Percentiles rank a stretch among this genome's conserved stretches.
These are phyloP conservation scores for Nicotiana tabacum DNA, from an alignment of 257 asterid genomes.

Conservation along the genomic window DNA sequence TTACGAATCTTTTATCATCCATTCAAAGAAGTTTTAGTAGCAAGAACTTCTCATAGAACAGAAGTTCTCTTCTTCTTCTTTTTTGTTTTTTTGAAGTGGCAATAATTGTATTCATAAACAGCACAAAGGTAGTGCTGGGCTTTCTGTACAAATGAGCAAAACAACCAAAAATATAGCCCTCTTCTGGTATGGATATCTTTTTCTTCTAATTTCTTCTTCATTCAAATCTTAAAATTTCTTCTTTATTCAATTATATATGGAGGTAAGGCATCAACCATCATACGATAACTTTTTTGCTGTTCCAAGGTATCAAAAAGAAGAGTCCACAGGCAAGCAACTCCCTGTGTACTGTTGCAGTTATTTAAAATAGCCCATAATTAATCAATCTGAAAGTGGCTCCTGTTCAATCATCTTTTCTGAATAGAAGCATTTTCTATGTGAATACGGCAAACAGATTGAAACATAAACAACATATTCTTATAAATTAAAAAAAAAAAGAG, in stretches of 20 bases:
- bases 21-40: not conserved
- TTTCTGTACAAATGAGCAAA: too few species aligned
- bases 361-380: not conserved
- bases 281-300: not conserved
- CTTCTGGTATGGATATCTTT: not conserved
- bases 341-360: not conserved
- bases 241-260: constrained; percentile 3
- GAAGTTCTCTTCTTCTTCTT: too few species aligned
- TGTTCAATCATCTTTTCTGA: not conserved
- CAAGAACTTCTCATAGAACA: not conserved
- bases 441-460: not conserved
- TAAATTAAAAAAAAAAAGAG: not conserved
- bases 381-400: not conserved
- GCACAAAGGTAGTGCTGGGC: too few species aligned
- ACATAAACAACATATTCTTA: not conserved
- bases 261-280: constrained; percentile 1
- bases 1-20: not conserved
- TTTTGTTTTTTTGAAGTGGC: too few species aligned
- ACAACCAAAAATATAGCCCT: too few species aligned
- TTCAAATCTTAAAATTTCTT: not conserved
- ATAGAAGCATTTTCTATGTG: not conserved
- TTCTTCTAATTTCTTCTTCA: not conserved
- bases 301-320: not conserved
- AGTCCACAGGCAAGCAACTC: not conserved
- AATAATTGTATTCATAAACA: too few species aligned